Base-by-base conservation (phyloP, 1,284 basidiomycete species). In the Leucoagaricus sp. region DNA sequence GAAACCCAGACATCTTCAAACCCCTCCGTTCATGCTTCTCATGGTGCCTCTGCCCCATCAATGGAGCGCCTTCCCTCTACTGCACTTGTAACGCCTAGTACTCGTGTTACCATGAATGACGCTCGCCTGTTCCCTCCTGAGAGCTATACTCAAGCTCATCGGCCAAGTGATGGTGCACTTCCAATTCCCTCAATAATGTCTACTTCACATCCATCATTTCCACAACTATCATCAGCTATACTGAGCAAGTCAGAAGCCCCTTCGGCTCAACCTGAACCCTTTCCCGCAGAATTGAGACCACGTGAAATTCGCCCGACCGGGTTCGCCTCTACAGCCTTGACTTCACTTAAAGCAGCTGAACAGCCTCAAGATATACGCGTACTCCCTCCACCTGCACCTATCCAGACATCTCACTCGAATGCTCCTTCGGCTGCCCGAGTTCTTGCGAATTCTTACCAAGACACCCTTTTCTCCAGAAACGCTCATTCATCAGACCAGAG, bases 351-450 rank as follows among this genome's bases (percentile, higher is more conserved):
- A 34, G 33, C 25, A n/a, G n/a, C 7, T 26, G 44, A 46, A 34
- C n/a, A 12, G n/a, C 33, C 52, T 28, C 52, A 53, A 21, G 52
- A 50, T 5, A 49, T 45, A 12, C 41, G 42, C 10, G 19, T n/a
- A 13, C 21, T 53, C 13, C 17, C 44, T 1, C 23, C 40, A 6
- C 19, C 52, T 15, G 10, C 23, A 40, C 10, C 23, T 23, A 45
- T 17, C n/a, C 44, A 46, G 26, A 17, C 21, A 25, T 28, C 51
- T n/a, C 51, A 53, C 15, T 36, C 41, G 4, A 33, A 26, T n/a
- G 15, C 10, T 28, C 28, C 34, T 19, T 15, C 34, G 13, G 23
- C 44, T 17, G 26, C 44, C 26, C 52, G 19, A 15, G 13, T 34
- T 19, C 31, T 45, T 8, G 13, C 19, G 1, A 44, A 45, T 12